Conservation (phyloP, 1,284 basidiomycete species). For the Mycosarcoma mackinlayi region DNA sequence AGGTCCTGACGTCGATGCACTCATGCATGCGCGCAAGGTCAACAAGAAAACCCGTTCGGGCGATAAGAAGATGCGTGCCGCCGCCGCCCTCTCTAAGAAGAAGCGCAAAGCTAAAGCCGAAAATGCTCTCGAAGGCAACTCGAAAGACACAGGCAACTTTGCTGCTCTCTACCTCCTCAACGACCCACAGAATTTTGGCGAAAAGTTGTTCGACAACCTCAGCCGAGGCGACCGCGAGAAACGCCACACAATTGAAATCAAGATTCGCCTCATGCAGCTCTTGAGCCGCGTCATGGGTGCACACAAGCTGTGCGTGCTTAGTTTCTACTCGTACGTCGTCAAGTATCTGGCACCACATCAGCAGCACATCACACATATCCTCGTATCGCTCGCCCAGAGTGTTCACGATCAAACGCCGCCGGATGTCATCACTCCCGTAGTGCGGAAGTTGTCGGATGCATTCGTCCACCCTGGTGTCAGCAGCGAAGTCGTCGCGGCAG, state of each 20-base stretch:
- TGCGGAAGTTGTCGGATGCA: slow-evolving; percentile 91
- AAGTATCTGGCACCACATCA: slow-evolving; percentile 92
- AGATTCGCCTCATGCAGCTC: slow-evolving; percentile 96
- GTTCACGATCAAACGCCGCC: slow-evolving; percentile 96
- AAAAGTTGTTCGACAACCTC: slow-evolving; percentile 90
- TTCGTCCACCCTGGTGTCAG: slow-evolving; percentile 98
- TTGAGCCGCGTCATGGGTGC: slow-evolving; percentile 92
- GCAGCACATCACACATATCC: slow-evolving; percentile 90
- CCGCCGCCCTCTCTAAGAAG: slow-evolving; percentile 58
- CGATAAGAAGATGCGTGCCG: slow-evolving; percentile 63
- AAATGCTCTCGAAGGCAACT: slow-evolving; percentile 39
- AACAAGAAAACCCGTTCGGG: slow-evolving; percentile 64
- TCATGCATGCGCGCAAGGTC: slow-evolving; percentile 65
- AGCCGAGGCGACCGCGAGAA: slow-evolving; percentile 81
- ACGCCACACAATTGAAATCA: slow-evolving; percentile 88
- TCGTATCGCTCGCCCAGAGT: slow-evolving; percentile 93
- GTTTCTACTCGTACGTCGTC: slow-evolving; percentile 97
- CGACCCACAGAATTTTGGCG: slow-evolving; percentile 94
- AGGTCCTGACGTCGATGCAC: slow-evolving; percentile 53
- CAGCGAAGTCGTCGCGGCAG: slow-evolving; percentile 92
- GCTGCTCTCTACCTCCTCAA: slow-evolving; percentile 91
- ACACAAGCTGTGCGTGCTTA: slow-evolving; percentile 91
- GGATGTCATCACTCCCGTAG: slow-evolving; percentile 86
- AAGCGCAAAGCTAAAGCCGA: slow-evolving; percentile 52
- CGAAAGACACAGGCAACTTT: slow-evolving; percentile 75